Percentiles rank a stretch among this genome's conserved stretches.
Conservation (phyloP, 805 yeast species). For the Ogataea angusta region DNA sequence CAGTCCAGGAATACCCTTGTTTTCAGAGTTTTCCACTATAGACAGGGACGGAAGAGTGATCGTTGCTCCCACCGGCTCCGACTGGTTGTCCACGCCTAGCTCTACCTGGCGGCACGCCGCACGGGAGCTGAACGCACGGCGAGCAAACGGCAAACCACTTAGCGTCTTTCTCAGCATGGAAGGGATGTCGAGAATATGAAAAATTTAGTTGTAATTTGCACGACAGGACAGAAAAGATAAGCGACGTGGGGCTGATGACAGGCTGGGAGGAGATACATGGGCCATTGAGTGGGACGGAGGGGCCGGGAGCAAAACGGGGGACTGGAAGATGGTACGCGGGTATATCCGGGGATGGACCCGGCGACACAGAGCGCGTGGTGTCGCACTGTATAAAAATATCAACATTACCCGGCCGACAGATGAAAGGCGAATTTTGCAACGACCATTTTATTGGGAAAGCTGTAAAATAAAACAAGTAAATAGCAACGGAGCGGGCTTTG, state of each 20-base stretch:
- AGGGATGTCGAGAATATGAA: conserved; percentile 1
- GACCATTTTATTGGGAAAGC: conserved; percentile 15
- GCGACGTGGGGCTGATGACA: background rate
- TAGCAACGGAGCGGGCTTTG: conserved; percentile 14
- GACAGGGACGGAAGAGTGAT: conserved; percentile 28
- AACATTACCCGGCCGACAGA: conserved; percentile 9
- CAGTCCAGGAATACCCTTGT: conserved; percentile 46
- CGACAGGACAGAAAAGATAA: conserved; percentile 1
- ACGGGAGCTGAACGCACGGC: conserved; percentile 6
- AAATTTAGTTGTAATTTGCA: conserved; percentile 4
- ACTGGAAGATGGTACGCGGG: no score
- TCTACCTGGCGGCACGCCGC: conserved; percentile 10
- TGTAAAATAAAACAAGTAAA: conserved; percentile 18
- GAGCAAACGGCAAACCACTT: background rate
- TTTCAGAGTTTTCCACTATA: conserved; percentile 23
- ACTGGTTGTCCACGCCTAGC: conserved; percentile 2
- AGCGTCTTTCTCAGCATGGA: conserved; percentile 3
- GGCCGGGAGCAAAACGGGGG: no score
- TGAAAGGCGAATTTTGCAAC: conserved; percentile 16
- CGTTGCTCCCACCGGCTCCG: conserved; percentile 9
- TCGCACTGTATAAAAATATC: background rate
- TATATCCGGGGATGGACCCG: background rate
- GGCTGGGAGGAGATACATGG: background rate
- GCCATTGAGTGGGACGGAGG: no score
- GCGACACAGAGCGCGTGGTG: background rate